Base-by-base conservation (phyloP, 2,329 filamentous ascomycete genomes). In the Metarhizium rileyi region DNA sequence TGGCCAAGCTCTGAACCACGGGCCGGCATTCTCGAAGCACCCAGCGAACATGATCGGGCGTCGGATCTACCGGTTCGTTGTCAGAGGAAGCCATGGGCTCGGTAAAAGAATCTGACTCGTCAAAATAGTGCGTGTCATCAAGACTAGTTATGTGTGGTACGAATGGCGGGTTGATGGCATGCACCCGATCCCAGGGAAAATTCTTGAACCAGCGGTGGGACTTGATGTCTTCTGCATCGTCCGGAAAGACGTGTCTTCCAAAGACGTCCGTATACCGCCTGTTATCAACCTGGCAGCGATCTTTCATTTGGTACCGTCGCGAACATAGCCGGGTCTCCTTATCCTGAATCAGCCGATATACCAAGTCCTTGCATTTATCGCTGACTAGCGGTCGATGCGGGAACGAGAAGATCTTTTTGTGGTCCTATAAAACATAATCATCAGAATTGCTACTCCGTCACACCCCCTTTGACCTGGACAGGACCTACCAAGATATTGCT, bases 211-310 rank as follows among this genome's bases (percentile, higher is more conserved):
- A 97, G 10, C 81, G 79, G 66, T 97, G 93, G 3, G 76, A 69
- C 64, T 94, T 96, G 72, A 97, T 94, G 49, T 96, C 90, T 55
- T 87, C 81, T 1, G 87, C 90, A 60, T 95, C 90, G 53, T 93
- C 78, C 0, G 86, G 74, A 59, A 89, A 91, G 4, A 97, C 90
- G 49, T 86, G 84, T 28, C 81, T 73, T 1, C 70, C 58, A 48
- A 59, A 56, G 4, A 55, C 50, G n/a, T 63, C 62, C 9, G 50
- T 55, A 27, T 49, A 51, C 23, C 53, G 53, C 12, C 52, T 55
- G 3, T 49, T 25, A 6, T 63, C 59, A 9, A 57, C 50, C 1
- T 59, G 55, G 12, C 49, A 55, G 25, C 63, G 57, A 38, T 93
- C 85, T 56, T 86, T 86, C 50, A 79, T 71, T 40, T 78, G 75